Base-by-base conservation (phyloP, 495 filamentous ascomycete genomes). In the Chaetomium cochliodes region DNA sequence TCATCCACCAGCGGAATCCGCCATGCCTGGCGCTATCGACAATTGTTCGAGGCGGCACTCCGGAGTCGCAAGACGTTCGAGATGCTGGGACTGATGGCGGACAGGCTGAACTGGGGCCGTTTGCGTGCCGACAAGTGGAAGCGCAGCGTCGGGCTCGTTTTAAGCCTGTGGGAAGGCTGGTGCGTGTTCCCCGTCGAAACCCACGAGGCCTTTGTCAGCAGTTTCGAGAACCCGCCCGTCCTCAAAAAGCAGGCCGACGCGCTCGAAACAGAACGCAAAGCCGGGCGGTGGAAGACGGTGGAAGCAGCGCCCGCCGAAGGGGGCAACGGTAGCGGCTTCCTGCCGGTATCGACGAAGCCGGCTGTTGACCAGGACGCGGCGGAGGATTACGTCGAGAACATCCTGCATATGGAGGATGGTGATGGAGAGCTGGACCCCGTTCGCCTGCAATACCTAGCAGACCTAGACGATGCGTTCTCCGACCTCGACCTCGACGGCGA, bases 121-220 rank as follows among this genome's bases (percentile, higher is more conserved):
- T 77, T 98, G 47, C 86, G 88, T 49, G 88, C 90, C 16, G 92
- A 96, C 68, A 96, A 96, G 73, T 98, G 92, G 88, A 92, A 92
- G 73, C 83, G 92, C 22, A 91, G 88, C 64, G 85, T 98, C 8
- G 85, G 85, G 1, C 76, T 83, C 12, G 82, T 97, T 18, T 73
- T 98, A 11, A 81, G 83, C 20, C 73, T 92, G 51, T 98, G 94
- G 94, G 92, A 96, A 76, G 88, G 87, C 1, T 93, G 90, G 90
- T 90, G 88, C 69, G 89, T 93, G 11, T 98, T 98, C 69, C 86
- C 89, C 2, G 84, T 88, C 49, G 83, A 86, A 23, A 87, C 85
- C 39, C 89, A 93, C 64, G 88, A 90, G 65, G 79, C 86, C 58
- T 92, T 98, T 67, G 82, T 82, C 46, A 72, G 83, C 53, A 84